A percentile compares a stretch with the other conserved stretches of the same genome.
Evolutionary conservation across 257 asterid genomes (phyloP).

Genomic region (Fraxinus cuspidata): DNA sequence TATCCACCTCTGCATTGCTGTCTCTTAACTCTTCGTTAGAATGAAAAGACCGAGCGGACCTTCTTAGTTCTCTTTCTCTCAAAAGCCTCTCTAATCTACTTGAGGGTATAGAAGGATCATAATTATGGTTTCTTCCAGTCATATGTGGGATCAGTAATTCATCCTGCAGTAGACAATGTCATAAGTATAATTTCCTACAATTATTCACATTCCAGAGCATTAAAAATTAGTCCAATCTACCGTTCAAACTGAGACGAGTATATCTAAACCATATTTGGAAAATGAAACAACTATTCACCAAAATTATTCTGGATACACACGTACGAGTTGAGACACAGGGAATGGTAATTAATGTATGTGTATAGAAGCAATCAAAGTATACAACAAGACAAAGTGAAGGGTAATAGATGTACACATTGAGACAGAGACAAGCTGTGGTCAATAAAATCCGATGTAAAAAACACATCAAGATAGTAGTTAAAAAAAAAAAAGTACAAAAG

Average conservation of each 20-base stretch:
- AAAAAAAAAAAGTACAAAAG: too few relatives aligned
- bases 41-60: constrained; percentile 47
- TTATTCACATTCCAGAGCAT: neutral
- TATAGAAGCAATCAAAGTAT: neutral
- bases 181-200: constrained; percentile 22
- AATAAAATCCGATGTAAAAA: neutral
- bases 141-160: constrained; percentile 36
- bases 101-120: constrained; percentile 42
- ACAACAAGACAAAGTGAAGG: neutral
- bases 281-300: neutral
- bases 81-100: constrained; percentile 74
- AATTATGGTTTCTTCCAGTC: constrained; percentile 38
- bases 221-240: neutral
- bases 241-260: constrained; percentile 8
- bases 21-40: constrained; percentile 53
- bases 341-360: neutral
- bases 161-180: constrained; percentile 40
- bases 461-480: neutral
- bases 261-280: constrained; percentile 8
- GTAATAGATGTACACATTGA: neutral
- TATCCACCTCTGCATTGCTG: constrained; percentile 40
- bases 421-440: neutral
- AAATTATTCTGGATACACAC: neutral
- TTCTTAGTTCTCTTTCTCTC: constrained; percentile 71
- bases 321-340: too few relatives aligned